Evolutionary conservation across 495 filamentous ascomycete species (phyloP).

Genomic region (Melanomma pulvis-pyrius): DNA sequence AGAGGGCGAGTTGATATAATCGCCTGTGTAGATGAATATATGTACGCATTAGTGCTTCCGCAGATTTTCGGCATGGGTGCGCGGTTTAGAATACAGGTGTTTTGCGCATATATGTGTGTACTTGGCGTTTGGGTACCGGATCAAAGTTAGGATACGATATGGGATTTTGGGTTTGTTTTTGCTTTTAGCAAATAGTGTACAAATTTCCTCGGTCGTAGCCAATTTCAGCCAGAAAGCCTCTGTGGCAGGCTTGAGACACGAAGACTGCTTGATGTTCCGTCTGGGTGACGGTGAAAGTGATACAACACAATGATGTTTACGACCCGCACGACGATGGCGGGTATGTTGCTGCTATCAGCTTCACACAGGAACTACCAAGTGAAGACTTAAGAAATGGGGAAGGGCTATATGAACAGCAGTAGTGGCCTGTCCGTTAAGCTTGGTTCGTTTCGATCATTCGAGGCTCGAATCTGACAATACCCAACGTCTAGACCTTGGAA

Average conservation of each 20-base stretch:
- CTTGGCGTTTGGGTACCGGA: neutral
- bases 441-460: no score
- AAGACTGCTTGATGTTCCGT: neutral
- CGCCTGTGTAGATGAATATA: neutral
- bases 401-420: no score
- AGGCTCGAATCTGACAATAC: no score
- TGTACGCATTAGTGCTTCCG: neutral
- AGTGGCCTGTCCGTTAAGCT: no score
- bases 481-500: no score
- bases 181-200: neutral
- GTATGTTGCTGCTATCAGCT: neutral
- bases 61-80: neutral
- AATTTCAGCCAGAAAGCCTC: neutral
- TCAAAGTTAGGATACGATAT: neutral
- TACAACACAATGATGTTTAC: neutral
- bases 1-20: constrained; percentile 43
- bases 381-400: no score
- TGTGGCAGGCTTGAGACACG: neutral
- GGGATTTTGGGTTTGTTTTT: neutral
- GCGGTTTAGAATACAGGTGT: neutral
- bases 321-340: neutral
- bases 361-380: neutral
- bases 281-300: neutral
- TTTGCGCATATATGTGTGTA: neutral
- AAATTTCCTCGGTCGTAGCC: neutral